Conservation (phyloP, 805 yeast species). For the Ogataea philodendri region DNA sequence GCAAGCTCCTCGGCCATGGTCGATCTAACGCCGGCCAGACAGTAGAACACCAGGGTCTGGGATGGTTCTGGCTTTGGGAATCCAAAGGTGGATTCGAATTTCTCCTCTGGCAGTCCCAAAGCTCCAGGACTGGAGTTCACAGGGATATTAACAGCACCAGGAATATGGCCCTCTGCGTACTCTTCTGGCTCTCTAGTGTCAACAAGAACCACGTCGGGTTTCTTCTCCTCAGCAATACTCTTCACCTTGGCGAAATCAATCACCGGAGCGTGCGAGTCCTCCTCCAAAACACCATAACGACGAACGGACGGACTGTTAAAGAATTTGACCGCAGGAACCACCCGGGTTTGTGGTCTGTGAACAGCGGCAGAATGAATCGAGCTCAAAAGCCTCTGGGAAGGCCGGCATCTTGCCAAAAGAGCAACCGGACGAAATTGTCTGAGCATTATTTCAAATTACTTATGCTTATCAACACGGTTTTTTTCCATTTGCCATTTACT, state of each 20-base stretch:
- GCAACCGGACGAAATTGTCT: slow-evolving; percentile 8
- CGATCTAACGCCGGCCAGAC: slow-evolving; percentile 90
- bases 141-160: slow-evolving; percentile 84
- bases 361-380: neutral
- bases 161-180: slow-evolving; percentile 67
- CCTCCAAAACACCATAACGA: slow-evolving; percentile 29
- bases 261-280: slow-evolving; percentile 32
- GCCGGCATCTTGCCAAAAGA: slow-evolving; percentile 5
- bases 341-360: slow-evolving; percentile 1
- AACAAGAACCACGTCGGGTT: slow-evolving; percentile 55
- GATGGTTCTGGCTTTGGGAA: slow-evolving; percentile 72
- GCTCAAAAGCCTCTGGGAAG: slow-evolving; percentile 2
- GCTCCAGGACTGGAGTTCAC: slow-evolving; percentile 92
- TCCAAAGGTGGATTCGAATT: slow-evolving; percentile 77
- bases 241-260: slow-evolving; percentile 34
- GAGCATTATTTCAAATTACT: slow-evolving; percentile 4
- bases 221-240: slow-evolving; percentile 42
- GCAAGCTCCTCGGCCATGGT: slow-evolving; percentile 91
- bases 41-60: slow-evolving; percentile 81
- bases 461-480: slow-evolving; percentile 12
- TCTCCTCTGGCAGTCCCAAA: slow-evolving; percentile 71
- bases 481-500: slow-evolving; percentile 11
- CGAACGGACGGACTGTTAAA: too few species aligned
- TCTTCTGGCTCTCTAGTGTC: slow-evolving; percentile 95
- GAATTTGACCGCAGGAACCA: slow-evolving; percentile 1